Evolutionary conservation across 2,329 filamentous ascomycete genomes (phyloP), one percentile per base, ranked within the genome.

Genomic region (Fusarium nygamai): DNA sequence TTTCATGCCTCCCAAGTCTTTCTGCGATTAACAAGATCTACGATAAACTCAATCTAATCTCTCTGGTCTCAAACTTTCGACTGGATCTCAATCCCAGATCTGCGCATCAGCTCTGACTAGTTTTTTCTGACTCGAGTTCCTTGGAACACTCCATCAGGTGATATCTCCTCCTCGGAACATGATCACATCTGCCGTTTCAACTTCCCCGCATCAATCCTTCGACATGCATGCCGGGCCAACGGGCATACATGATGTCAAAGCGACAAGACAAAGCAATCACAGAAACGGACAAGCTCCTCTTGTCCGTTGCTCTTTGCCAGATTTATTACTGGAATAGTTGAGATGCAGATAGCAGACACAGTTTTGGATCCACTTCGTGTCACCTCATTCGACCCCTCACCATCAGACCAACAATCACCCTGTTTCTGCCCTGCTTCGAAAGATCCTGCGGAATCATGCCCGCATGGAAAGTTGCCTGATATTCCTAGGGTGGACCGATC

Each of bases 201-300:
- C 34, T 67, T 68, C 65, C 65, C 64, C 64, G 66, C 66, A 62
- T 44, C 0, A 1, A 62, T 54, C 54, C 39, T 36, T 34, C 27
- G 14, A 8, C 6, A 48, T 69, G 65, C 60, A 70, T 38, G 24
- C 12, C 66, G 67, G 67, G 44, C 59, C 17, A 70, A 59, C 60
- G 67, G 67, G 36, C 46, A 69, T 64, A 34, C 13, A 19, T n/a
- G 4, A 31, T 43, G 22, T 47, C 38, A 64, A 53, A 53, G 27
- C 29, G 10, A 31, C 17, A 56, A 13, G 31, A 27, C 16, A 24
- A 16, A 54, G 33, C 24, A 27, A 29, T 24, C 8, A 33, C 20
- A 8, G 11, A 12, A 16, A 41, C 51, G 20, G 17, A 57, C 16
- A 14, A 19, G 27, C 58, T 61, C 54, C 67, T 43, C 59, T 59